Conservation (phyloP, 257 asterid species). For the Euphrasia confusa region DNA sequence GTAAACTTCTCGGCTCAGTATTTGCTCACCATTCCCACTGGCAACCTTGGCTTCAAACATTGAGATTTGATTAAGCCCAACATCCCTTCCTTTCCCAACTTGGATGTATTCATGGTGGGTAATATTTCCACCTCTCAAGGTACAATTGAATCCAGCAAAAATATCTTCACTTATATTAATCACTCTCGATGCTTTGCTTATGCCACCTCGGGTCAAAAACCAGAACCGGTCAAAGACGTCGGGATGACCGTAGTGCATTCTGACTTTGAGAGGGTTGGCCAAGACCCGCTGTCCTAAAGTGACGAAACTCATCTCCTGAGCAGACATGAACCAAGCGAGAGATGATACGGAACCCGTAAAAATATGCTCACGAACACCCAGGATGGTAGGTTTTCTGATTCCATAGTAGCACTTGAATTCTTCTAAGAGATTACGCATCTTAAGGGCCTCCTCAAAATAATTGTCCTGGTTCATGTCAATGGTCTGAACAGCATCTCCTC, state of each 20-base stretch:
- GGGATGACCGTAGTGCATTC: slow-evolving; percentile 99
- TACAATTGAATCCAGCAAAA: slow-evolving; percentile 98
- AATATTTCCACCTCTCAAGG: slow-evolving; percentile 91
- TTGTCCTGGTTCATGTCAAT: slow-evolving; percentile 99
- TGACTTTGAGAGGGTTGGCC: slow-evolving; percentile 92
- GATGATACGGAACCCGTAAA: slow-evolving; percentile 98
- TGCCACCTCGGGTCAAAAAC: slow-evolving; percentile 96
- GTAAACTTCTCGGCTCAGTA: slow-evolving; percentile 89
- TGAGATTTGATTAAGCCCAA: slow-evolving; percentile 88
- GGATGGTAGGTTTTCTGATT: slow-evolving; percentile 85
- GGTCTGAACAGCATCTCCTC: slow-evolving; percentile 99
- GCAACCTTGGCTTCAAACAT: slow-evolving; percentile 99
- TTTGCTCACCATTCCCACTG: slow-evolving; percentile 98
- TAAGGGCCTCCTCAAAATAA: slow-evolving; percentile 97
- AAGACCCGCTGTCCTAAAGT: slow-evolving; percentile 98
- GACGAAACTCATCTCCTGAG: slow-evolving; percentile 96
- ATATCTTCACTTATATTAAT: slow-evolving; percentile 97
- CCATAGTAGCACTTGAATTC: slow-evolving; percentile 80
- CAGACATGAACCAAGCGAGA: slow-evolving; percentile 99
- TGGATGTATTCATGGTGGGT: slow-evolving; percentile 98
- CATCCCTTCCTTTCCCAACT: slow-evolving; percentile 99
- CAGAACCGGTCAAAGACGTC: slow-evolving; percentile 98
- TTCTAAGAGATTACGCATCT: slow-evolving; percentile 92
- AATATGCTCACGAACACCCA: slow-evolving; percentile 94
- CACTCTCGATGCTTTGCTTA: slow-evolving; percentile 97